phyloP scores from a whole-genome alignment of 2,329 filamentous ascomycete genomes.

The Lasiodiplodia gonubiensis region DNA sequence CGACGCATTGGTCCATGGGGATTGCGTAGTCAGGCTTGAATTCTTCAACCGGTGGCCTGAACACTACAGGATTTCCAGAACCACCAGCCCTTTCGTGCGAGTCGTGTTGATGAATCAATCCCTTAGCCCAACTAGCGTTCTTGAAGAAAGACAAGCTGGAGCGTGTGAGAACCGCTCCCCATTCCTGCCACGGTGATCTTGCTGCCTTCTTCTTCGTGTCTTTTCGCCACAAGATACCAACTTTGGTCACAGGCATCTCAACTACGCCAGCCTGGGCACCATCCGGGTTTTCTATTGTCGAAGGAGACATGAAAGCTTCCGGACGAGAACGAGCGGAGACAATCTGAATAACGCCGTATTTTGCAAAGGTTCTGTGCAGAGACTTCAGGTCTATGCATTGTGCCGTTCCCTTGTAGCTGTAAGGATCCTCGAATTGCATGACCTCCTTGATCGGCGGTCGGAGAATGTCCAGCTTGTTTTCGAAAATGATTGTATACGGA shows the following conservation, averaged over 20 bases:
- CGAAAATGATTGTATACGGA: constrained; percentile 91
- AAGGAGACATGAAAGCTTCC: constrained; percentile 91
- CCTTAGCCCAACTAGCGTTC: constrained; percentile 91
- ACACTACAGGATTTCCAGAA: constrained; percentile 78
- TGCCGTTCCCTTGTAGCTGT: constrained; percentile 81
- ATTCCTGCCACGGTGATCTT: constrained; percentile 97
- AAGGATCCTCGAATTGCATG: constrained; percentile 90
- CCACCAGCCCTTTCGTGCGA: constrained; percentile 78
- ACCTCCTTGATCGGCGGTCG: constrained; percentile 89
- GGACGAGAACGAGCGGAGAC: constrained; percentile 91
- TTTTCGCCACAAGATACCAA: constrained; percentile 93
- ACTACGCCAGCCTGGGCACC: constrained; percentile 92
- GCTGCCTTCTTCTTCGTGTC: constrained; percentile 92
- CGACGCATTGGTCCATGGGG: constrained; percentile 91
- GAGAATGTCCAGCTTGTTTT: constrained; percentile 81
- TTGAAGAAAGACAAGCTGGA: constrained; percentile 97
- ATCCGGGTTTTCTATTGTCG: constrained; percentile 80
- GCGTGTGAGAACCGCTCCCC: constrained; percentile 95
- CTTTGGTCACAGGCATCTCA: constrained; percentile 96
- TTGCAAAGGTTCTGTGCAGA: constrained; percentile 87
- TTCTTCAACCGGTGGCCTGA: constrained; percentile 85
- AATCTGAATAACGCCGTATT: constrained; percentile 90
- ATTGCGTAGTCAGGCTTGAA: constrained; percentile 95
- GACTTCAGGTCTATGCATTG: constrained; percentile 78
- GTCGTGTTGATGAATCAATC: constrained; percentile 86